Conservation (phyloP, 2,329 filamentous ascomycete genomes). For the Capronia epimyces region DNA sequence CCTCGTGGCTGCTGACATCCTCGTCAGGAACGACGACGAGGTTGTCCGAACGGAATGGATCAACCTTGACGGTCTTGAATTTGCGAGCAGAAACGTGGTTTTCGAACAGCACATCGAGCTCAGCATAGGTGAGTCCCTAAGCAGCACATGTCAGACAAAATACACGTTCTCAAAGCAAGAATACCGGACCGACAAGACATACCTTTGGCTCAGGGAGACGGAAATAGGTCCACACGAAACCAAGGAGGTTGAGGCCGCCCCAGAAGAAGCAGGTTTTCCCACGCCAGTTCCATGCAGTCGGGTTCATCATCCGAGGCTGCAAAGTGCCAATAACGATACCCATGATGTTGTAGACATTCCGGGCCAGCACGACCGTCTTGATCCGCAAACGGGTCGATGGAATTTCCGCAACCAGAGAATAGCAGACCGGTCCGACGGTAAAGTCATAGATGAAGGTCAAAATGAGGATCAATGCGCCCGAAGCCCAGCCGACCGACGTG, state of each 20-base stretch:
- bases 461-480: slow-evolving; percentile 48
- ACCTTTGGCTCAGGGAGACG: slow-evolving; percentile 40
- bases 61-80: slow-evolving; percentile 35
- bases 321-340: slow-evolving; percentile 33
- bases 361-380: slow-evolving; percentile 52
- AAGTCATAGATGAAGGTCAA: slow-evolving; percentile 54
- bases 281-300: slow-evolving; percentile 36
- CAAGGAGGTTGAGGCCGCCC: slow-evolving; percentile 35
- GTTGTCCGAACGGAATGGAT: slow-evolving; percentile 31
- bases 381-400: slow-evolving; percentile 51
- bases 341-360: slow-evolving; percentile 47
- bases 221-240: slow-evolving; percentile 41
- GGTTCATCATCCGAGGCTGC: slow-evolving; percentile 36
- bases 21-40: slow-evolving; percentile 28
- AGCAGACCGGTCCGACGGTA: slow-evolving; percentile 51
- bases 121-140: slow-evolving; percentile 37
- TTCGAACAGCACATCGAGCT: slow-evolving; percentile 44
- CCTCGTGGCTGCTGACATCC: slow-evolving; percentile 17
- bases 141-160: slow-evolving; percentile 2
- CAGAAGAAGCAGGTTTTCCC: slow-evolving; percentile 40
- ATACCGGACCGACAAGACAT: slow-evolving; percentile 1
- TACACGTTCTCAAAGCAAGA: not conserved
- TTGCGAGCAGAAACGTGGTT: slow-evolving; percentile 37
- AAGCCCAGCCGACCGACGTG: slow-evolving; percentile 33
- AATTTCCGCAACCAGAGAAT: slow-evolving; percentile 50